Evolutionary conservation across 495 filamentous ascomycete species (phyloP).

Genomic region (Penicillium coprophilum): DNA sequence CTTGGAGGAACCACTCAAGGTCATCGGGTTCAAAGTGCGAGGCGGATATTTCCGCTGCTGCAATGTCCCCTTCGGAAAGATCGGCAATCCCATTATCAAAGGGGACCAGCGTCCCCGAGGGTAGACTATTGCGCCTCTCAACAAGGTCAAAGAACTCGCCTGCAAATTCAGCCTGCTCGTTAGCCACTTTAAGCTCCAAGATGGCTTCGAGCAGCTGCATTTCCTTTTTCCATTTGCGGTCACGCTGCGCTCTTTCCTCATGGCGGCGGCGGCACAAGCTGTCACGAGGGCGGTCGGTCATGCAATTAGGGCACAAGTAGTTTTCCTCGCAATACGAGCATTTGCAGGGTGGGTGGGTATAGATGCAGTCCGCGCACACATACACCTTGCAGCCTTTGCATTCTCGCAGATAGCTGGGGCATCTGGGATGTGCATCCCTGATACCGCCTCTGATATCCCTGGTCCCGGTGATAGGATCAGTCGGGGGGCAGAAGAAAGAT

Average conservation of each 20-base stretch:
- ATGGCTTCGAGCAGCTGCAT: slow-evolving; percentile 44
- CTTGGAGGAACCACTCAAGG: slow-evolving; percentile 6
- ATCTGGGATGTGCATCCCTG: slow-evolving; percentile 52
- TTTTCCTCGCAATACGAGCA: slow-evolving; percentile 55
- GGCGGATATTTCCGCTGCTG: slow-evolving; percentile 8
- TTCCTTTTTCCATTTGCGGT: slow-evolving; percentile 48
- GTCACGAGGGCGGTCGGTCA: slow-evolving; percentile 42
- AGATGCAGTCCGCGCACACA: slow-evolving; percentile 56
- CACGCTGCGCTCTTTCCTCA: slow-evolving; percentile 42
- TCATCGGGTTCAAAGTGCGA: slow-evolving; percentile 8
- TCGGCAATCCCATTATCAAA: slow-evolving; percentile 8
- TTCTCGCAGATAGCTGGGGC: slow-evolving; percentile 49
- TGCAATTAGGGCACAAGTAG: slow-evolving; percentile 56
- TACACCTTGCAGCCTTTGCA: slow-evolving; percentile 55
- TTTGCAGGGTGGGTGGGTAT: slow-evolving; percentile 47
- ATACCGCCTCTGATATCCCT: slow-evolving; percentile 29
- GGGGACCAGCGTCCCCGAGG: slow-evolving; percentile 7
- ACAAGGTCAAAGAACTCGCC: slow-evolving; percentile 45
- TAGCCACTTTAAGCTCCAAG: slow-evolving; percentile 45
- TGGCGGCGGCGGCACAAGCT: slow-evolving; percentile 44
- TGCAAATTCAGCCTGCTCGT: slow-evolving; percentile 46
- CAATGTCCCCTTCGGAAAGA: slow-evolving; percentile 6
- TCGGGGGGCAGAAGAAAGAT: slow-evolving; percentile 54
- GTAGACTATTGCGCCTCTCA: slow-evolving; percentile 13
- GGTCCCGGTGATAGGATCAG: slow-evolving; percentile 4